Base-by-base conservation (phyloP, 768 basidiomycete species). In the Trichaptum fuscoviolaceum region DNA sequence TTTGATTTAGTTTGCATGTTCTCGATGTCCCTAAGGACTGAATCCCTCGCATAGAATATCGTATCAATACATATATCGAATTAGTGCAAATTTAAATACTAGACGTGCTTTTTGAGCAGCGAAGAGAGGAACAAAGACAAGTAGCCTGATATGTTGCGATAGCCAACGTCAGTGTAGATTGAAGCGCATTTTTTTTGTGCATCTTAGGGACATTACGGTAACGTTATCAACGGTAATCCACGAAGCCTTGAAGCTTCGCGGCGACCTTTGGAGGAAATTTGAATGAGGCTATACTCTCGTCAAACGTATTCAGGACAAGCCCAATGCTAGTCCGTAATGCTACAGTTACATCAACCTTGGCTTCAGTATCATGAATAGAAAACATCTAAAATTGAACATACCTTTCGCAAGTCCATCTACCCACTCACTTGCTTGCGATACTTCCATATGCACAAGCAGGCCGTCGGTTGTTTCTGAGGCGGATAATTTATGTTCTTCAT, bases 181-280 rank as follows among this genome's bases (percentile, higher is more conserved):
- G n/a, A n/a, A n/a, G n/a, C n/a, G n/a, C 8, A 30, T 8, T 30
- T 8, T 3, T 3, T 30, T 8, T 30, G 30, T 30, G 30, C 30
- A 3, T 30, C 30, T 2, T 30, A 30, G 4, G 2, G 30, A 8
- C 30, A 30, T 30, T 8, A 30, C 30, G 30, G 30, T 30, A 30
- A 30, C 30, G n/a, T n/a, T 30, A 30, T 12, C 71, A 85, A 67
- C 81, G 81, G 74, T 87, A 88, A 71, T 92, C 90, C 63, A 91
- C 78, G 74, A 90, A 92, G 0, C 78, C 82, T 75, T 92, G 91
- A 65, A 94, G 72, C 76, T 87, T 89, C 68, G 75, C 79, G 10
- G 89, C 90, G 15, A 79, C 85, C 67, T 80, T 77, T n/a, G 88
- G 85, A 2, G 92, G 87, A 71, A 93, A 91, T 74, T 84, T 91